phyloP scores from a whole-genome alignment of 2,329 filamentous ascomycete species.

The Geosmithia flava region DNA sequence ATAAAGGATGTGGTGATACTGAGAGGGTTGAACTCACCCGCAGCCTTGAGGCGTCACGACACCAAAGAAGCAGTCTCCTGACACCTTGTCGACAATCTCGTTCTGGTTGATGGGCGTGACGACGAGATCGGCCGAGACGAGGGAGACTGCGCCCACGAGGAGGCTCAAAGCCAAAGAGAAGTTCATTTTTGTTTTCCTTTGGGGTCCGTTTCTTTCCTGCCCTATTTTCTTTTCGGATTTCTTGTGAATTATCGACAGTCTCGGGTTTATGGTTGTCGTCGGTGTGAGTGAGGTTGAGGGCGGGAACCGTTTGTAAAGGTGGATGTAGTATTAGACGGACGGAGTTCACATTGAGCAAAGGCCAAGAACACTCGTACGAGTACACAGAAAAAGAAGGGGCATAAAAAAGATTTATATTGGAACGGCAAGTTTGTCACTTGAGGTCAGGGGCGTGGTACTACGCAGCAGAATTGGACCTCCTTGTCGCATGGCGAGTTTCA shows the following conservation, averaged over 20 bases:
- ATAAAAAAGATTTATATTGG: too few relatives aligned
- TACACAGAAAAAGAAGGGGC: too few relatives aligned
- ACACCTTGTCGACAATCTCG: slow-evolving; percentile 34
- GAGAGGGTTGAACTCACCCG: slow-evolving; percentile 37
- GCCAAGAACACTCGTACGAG: too few relatives aligned
- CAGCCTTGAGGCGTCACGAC: slow-evolving; percentile 43
- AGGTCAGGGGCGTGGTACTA: not conserved
- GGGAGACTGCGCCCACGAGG: slow-evolving; percentile 18
- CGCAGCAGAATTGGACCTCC: not conserved
- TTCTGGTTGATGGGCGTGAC: slow-evolving; percentile 38
- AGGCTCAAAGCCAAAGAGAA: slow-evolving; percentile 25
- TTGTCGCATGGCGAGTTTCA: not conserved
- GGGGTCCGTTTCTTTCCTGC: not conserved
- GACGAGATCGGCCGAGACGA: slow-evolving; percentile 40
- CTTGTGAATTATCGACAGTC: too few relatives aligned
- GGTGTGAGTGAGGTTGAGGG: too few relatives aligned
- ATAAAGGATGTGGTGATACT: too few relatives aligned
- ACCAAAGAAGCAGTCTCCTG: slow-evolving; percentile 43
- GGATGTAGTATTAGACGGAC: too few relatives aligned
- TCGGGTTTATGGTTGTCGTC: too few relatives aligned
- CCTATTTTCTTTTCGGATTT: too few relatives aligned
- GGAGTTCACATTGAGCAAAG: too few relatives aligned
- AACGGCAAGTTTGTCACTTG: too few relatives aligned
- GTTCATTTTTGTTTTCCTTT: not conserved
- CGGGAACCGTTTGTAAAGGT: too few relatives aligned